Conservation (phyloP, 2,329 filamentous ascomycete species). For the Verticillium isaacii region DNA sequence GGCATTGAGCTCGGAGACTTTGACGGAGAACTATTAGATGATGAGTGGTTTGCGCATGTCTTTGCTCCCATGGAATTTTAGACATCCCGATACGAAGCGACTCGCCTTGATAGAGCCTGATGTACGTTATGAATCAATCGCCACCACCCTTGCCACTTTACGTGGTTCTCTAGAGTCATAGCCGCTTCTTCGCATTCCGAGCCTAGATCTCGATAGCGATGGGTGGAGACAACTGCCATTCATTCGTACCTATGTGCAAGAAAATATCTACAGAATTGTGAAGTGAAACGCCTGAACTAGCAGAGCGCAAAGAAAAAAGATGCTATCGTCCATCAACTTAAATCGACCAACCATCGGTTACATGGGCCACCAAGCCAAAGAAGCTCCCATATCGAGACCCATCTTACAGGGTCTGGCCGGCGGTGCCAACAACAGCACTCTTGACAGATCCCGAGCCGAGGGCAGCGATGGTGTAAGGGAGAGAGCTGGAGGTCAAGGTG, state of each 20-base stretch:
- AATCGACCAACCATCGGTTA: neutral
- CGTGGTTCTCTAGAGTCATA: too few relatives aligned
- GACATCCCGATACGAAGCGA: neutral
- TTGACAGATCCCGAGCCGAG: slow-evolving; percentile 39
- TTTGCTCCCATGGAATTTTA: slow-evolving; percentile 11
- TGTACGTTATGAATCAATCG: neutral
- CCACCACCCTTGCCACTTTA: too few relatives aligned
- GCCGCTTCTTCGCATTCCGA: neutral
- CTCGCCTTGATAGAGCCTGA: too few relatives aligned
- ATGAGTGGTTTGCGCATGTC: slow-evolving; percentile 9
- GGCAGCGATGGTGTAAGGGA: slow-evolving; percentile 36
- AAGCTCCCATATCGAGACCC: neutral
- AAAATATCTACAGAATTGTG: neutral
- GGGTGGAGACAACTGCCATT: neutral
- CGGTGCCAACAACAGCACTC: slow-evolving; percentile 27
- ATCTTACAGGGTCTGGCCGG: slow-evolving; percentile 24
- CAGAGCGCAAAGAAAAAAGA: neutral
- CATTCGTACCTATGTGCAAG: neutral
- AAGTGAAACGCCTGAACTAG: neutral
- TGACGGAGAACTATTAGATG: slow-evolving; percentile 8
- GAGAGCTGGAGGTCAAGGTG: slow-evolving; percentile 42
- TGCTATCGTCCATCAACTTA: neutral
- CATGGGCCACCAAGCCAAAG: neutral
- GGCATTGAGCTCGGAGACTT: slow-evolving; percentile 8
- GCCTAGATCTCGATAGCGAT: neutral